phyloP scores from a whole-genome alignment of 345 rosid species.

The Cardiospermum halicacabum region DNA sequence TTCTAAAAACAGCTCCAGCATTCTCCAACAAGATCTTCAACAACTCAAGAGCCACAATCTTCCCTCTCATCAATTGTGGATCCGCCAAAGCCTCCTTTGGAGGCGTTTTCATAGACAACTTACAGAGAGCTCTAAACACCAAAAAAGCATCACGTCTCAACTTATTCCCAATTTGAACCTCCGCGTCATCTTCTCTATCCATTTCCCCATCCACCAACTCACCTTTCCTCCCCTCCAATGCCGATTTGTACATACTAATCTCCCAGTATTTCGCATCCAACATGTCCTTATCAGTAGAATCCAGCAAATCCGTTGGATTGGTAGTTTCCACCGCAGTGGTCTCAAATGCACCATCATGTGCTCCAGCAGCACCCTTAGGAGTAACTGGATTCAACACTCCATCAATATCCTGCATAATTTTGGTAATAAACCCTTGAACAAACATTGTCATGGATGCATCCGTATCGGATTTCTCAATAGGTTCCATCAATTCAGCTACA shows the following conservation, averaged over 20 bases:
- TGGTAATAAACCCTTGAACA: conserved; percentile 75
- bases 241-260: conserved; percentile 98
- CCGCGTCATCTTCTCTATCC: conserved; percentile 90
- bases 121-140: conserved; percentile 99
- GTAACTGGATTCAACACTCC: conserved; percentile 48
- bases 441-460: conserved; percentile 79
- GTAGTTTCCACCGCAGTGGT: conserved; percentile 58
- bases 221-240: conserved; percentile 97
- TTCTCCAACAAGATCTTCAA: conserved; percentile 96
- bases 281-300: conserved; percentile 89
- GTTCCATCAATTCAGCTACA: conserved; percentile 97
- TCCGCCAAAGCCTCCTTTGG: conserved; percentile 88
- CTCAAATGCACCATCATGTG: conserved; percentile 63
- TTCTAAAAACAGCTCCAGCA: conserved; percentile 97
- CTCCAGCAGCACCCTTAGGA: conserved; percentile 47
- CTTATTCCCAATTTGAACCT: conserved; percentile 98
- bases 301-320: conserved; percentile 58
- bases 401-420: conserved; percentile 51
- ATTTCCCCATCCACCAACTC: conserved; percentile 87
- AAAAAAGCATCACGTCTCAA: conserved; percentile 96
- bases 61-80: conserved; percentile 94
- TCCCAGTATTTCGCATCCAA: conserved; percentile 99
- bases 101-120: conserved; percentile 97
- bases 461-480: conserved; percentile 69
- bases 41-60: conserved; percentile 94